Conservation (phyloP, 768 basidiomycete genomes). For the Roridomyces roridus region DNA sequence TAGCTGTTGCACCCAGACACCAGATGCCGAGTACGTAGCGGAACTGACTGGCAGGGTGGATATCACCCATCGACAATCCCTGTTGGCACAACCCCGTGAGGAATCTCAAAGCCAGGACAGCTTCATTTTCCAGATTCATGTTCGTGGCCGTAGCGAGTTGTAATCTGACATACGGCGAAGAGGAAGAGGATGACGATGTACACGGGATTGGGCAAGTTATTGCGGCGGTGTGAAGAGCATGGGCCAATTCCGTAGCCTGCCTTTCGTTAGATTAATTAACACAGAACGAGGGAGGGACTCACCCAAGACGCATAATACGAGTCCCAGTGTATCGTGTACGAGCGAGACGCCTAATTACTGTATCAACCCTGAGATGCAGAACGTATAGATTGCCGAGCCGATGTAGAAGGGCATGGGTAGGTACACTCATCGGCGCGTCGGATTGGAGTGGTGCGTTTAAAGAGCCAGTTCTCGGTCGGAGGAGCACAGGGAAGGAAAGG, state of each 20-base stretch:
- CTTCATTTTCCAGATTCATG: no score
- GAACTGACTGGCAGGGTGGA: slow-evolving; percentile 1
- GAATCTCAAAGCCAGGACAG: slow-evolving; percentile 37
- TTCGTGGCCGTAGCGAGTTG: slow-evolving; percentile 35
- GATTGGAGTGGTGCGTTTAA: no score
- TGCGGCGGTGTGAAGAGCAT: slow-evolving; percentile 34
- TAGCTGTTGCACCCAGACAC: slow-evolving; percentile 17
- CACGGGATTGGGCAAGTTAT: slow-evolving; percentile 35
- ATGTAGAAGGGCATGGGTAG: no score
- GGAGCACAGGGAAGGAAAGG: no score
- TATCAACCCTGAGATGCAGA: slow-evolving; percentile 32
- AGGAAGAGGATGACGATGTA: slow-evolving; percentile 35
- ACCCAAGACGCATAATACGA: slow-evolving; percentile 30
- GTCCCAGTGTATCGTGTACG: slow-evolving; percentile 33
- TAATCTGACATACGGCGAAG: slow-evolving; percentile 38
- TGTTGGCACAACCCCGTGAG: slow-evolving; percentile 27
- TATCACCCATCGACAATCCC: not conserved
- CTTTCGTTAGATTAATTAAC: not conserved
- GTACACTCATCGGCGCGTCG: no score
- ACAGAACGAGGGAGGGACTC: slow-evolving; percentile 8
- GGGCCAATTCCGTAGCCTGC: slow-evolving; percentile 24
- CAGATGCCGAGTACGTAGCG: not conserved
- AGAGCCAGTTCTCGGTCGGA: no score
- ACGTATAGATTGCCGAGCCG: slow-evolving; percentile 37
- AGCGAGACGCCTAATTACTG: slow-evolving; percentile 30